A percentile compares a stretch with the other conserved stretches of the same genome.
These are phyloP conservation scores for Erythrophleum fordii DNA, from an alignment of 306 rosid species.

Conservation along the genomic window DNA sequence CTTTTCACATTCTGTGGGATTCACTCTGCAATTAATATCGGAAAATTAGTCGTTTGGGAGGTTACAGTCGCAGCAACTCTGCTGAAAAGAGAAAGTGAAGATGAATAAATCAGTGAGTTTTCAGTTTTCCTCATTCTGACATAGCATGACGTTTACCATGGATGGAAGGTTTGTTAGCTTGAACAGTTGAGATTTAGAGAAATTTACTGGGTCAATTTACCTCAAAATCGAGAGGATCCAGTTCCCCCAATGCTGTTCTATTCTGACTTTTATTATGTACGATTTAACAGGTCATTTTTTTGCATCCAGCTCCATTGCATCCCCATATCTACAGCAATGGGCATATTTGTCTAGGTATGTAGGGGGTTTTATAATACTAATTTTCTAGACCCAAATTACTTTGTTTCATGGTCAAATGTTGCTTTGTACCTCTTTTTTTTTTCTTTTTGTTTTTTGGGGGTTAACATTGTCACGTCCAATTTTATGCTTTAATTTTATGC, in stretches of 20 bases:
- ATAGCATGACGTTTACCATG: background rate
- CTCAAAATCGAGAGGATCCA: background rate
- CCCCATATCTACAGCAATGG: constrained; percentile 81
- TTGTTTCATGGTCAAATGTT: background rate
- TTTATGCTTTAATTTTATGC: background rate
- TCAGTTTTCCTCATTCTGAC: background rate
- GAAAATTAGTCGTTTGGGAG: background rate
- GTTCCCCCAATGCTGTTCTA: constrained; percentile 8
- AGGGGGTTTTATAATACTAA: background rate
- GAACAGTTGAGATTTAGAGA: background rate
- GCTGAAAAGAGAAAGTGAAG: background rate
- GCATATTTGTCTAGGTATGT: constrained; percentile 76
- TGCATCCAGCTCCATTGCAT: constrained; percentile 80
- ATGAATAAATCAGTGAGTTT: background rate
- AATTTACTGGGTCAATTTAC: background rate
- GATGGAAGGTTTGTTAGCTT: background rate
- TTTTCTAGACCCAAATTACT: background rate
- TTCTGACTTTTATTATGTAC: constrained; percentile 35
- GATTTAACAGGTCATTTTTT: constrained; percentile 74
- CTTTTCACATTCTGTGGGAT: background rate
- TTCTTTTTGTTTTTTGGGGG: too few species aligned
- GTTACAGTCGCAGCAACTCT: background rate
- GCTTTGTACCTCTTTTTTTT: background rate
- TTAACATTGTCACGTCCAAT: background rate
- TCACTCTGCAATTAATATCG: background rate